These are phyloP conservation scores for Tympanopsis confertula DNA, from an alignment of 2,329 filamentous ascomycete genomes.

Conservation along the genomic window DNA sequence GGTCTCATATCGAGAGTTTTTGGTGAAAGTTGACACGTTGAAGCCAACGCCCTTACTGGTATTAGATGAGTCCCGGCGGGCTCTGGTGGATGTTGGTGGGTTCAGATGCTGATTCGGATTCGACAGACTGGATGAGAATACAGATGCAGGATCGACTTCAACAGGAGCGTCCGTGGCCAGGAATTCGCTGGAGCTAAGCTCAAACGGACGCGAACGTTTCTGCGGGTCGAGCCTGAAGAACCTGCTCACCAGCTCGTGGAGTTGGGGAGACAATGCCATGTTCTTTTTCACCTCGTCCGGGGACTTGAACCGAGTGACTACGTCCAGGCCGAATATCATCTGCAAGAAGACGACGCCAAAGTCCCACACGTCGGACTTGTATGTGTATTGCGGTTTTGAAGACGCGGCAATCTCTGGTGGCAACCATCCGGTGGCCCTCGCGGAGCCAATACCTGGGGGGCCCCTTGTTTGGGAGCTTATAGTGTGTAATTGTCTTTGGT, in stretches of 20 bases:
- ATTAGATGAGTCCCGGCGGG: slow-evolving; percentile 51
- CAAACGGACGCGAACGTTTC: slow-evolving; percentile 74
- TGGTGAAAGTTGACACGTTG: no score
- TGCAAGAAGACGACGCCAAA: slow-evolving; percentile 84
- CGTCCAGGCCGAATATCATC: slow-evolving; percentile 80
- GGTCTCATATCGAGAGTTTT: slow-evolving; percentile 66
- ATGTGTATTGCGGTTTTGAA: slow-evolving; percentile 50
- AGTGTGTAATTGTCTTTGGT: slow-evolving; percentile 55
- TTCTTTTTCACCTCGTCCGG: slow-evolving; percentile 64
- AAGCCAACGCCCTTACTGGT: no score
- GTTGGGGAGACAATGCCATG: slow-evolving; percentile 58
- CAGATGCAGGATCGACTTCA: slow-evolving; percentile 31
- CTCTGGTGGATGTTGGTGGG: slow-evolving; percentile 30
- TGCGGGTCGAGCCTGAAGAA: slow-evolving; percentile 79
- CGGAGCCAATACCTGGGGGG: slow-evolving; percentile 40
- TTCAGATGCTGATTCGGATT: slow-evolving; percentile 28
- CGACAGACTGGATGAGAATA: slow-evolving; percentile 24
- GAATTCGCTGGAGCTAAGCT: slow-evolving; percentile 53
- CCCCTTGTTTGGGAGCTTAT: slow-evolving; percentile 41
- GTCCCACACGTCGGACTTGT: slow-evolving; percentile 90
- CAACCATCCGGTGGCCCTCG: slow-evolving; percentile 72
- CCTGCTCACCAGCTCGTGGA: slow-evolving; percentile 70
- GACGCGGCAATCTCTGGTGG: slow-evolving; percentile 63
- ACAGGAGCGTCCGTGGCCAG: slow-evolving; percentile 53
- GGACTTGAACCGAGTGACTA: slow-evolving; percentile 66